Conservation (phyloP, 257 asterid species). For the Solanum virginianum region DNA sequence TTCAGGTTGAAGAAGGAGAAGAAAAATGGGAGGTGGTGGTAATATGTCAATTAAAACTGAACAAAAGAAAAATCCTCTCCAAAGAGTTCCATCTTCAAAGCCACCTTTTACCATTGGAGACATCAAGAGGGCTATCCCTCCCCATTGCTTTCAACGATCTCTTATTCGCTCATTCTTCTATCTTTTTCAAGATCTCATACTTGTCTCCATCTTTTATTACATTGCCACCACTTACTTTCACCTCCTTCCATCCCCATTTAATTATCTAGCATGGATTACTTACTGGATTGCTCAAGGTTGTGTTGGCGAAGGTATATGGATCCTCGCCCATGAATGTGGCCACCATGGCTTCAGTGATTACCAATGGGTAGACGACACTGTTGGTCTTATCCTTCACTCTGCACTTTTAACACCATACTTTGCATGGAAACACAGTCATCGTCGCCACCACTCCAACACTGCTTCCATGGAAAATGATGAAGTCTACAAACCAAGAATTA, state of each 20-base stretch:
- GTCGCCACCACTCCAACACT: constrained; percentile 3
- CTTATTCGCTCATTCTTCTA: neutral
- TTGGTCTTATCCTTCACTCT: constrained; percentile 4
- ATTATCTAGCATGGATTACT: neutral
- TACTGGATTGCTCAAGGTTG: constrained; percentile 8
- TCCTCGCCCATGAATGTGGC: neutral
- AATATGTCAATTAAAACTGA: neutral
- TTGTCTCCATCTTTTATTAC: neutral
- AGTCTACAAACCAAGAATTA: neutral
- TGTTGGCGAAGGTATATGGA: constrained; percentile 1
- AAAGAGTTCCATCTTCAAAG: neutral
- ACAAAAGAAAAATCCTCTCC: neutral
- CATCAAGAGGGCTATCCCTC: neutral
- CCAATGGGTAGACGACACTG: constrained; percentile 7
- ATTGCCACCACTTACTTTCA: neutral
- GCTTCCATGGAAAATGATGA: constrained; percentile 5
- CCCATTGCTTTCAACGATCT: neutral
- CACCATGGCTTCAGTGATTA: constrained; percentile 5
- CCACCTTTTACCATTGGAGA: neutral
- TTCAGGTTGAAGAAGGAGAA: too few relatives aligned
- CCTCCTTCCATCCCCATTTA: neutral
- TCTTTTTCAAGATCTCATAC: neutral
- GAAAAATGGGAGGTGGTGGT: neutral
- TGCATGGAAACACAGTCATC: constrained; percentile 3
- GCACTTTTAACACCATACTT: constrained; percentile 2